Evolutionary conservation across 805 yeast genomes (phyloP).

Genomic region (Schwanniomyces sp.): DNA sequence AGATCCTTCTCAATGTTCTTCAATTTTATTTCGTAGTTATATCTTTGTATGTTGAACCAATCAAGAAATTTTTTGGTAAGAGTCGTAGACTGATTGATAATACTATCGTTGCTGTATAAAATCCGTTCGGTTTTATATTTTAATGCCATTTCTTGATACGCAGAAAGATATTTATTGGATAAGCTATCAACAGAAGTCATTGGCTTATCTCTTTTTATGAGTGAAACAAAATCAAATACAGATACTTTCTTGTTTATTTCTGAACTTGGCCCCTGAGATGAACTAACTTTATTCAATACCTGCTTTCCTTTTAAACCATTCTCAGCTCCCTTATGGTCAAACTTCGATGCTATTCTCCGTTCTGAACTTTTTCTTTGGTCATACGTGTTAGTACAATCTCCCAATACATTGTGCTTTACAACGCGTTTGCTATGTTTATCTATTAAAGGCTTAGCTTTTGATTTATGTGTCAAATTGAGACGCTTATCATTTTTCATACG

Average conservation of each 20-base stretch:
- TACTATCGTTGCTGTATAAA: not conserved
- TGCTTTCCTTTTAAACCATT: too few species aligned
- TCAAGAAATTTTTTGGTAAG: conserved; percentile 1
- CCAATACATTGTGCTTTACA: not conserved
- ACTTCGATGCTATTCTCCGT: not conserved
- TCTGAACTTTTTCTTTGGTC: not conserved
- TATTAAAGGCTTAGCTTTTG: not conserved
- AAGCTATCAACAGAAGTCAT: not conserved
- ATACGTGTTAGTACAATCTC: not conserved
- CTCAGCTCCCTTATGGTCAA: too few species aligned
- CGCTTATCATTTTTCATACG: conserved; percentile 8
- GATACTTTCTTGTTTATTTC: not conserved
- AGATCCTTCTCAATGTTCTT: not conserved
- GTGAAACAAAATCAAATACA: not conserved
- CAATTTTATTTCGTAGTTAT: conserved; percentile 2
- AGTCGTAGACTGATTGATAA: not conserved
- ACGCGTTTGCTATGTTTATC: not conserved
- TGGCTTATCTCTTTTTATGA: conserved; percentile 2
- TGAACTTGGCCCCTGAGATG: not conserved
- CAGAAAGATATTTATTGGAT: not conserved
- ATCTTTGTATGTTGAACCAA: conserved; percentile 9
- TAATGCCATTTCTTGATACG: not conserved
- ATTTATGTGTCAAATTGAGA: not conserved
- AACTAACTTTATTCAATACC: too few species aligned
- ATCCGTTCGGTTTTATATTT: not conserved